A percentile compares a stretch with the other conserved stretches of the same genome.
Evolutionary conservation across 768 basidiomycete genomes (phyloP).

Genomic region (Lactarius quietus): DNA sequence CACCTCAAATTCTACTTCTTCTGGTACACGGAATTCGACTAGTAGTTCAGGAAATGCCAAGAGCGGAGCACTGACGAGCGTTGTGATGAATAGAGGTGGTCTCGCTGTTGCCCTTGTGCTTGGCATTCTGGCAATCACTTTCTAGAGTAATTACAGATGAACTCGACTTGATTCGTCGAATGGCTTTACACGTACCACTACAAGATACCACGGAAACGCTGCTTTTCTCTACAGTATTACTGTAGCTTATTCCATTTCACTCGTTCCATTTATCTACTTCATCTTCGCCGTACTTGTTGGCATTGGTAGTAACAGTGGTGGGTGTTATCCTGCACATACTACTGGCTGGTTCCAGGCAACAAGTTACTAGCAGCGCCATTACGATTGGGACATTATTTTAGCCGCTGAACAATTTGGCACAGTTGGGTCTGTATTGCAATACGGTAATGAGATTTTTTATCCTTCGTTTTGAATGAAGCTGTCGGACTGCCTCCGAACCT

Average conservation of each 20-base stretch:
- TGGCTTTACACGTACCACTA: neutral
- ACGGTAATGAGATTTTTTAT: neutral
- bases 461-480: neutral
- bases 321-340: neutral
- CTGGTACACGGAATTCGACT: neutral
- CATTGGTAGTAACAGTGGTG: neutral
- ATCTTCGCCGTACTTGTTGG: neutral
- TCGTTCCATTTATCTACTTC: neutral
- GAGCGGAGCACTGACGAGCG: neutral
- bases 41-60: neutral
- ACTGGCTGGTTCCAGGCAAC: constrained; percentile 8
- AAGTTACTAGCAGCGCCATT: neutral
- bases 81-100: neutral
- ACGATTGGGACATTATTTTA: neutral
- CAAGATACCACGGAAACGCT: constrained; percentile 16
- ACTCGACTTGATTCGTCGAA: neutral
- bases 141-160: neutral
- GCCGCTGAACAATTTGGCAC: neutral
- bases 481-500: neutral
- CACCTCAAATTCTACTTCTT: neutral
- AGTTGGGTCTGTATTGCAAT: neutral
- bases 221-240: neutral
- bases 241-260: neutral
- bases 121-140: neutral
- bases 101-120: neutral